Evolutionary conservation across 441 rosid genomes (phyloP), one percentile per base, ranked within the genome.

Genomic region (Bruguiera hainesii): DNA sequence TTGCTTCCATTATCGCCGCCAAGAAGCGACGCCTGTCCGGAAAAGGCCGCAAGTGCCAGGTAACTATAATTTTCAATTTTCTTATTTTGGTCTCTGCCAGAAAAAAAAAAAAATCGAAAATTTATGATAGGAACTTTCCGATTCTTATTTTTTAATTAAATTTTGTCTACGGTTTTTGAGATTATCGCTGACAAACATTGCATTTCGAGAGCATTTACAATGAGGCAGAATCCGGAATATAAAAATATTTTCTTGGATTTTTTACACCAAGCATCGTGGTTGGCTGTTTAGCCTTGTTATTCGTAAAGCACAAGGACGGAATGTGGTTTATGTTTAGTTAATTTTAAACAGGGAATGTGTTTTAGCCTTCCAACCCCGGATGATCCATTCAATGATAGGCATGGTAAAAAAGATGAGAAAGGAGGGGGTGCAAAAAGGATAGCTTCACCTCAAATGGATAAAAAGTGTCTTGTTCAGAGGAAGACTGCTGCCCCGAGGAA

Each of bases 11-110:
- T 50, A 89, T 94, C 63, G 94, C 96, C 63, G 72, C 98, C 76
- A 89, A 91, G 80, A 91, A 91, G 58, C 95, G 94, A 67, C 97
- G 98, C 69, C 77, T 73, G 67, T 49, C 94, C 31, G 97, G 96
- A 15, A 86, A 80, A 75, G 96, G 98, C 73, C 82, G 93, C 61
- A 71, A 72, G 69, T 89, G 96, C 68, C 89, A 87, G 96, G 98
- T 89, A 73, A 7, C 9, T 19, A 0, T 35, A 50, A 23, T 2
- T 42, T 13, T 11, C 4, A 42, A 42, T 42, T 13, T 42, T 42
- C 48, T 42, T 42, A 11, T 39, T 42, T 42, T 42, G 48, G 48
- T 42, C 13, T 42, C 48, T 42, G 48, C 48, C 26, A 26, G 2
- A 2, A 13, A 42, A 42, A 11, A 0, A 39, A 33, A 33, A 33